Evolutionary conservation across 1,139 yeast species (phyloP).

Genomic region (Yamadazyma aaseri): DNA sequence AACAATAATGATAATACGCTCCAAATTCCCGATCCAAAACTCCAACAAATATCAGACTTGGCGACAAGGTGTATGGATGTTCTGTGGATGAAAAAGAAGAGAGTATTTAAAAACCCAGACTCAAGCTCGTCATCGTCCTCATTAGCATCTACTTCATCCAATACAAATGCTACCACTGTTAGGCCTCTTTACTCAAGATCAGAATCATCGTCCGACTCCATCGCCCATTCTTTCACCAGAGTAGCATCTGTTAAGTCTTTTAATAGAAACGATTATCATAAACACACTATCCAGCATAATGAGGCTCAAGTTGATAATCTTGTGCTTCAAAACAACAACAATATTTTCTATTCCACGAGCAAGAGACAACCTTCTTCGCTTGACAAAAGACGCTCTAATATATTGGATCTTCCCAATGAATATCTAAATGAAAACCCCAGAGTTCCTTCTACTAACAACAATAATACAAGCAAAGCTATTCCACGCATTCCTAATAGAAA

Average conservation of each 20-base stretch:
- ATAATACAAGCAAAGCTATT: not conserved
- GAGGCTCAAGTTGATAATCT: constrained; percentile 5
- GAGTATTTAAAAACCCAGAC: constrained; percentile 6
- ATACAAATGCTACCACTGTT: constrained; percentile 1
- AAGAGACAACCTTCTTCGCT: too few relatives aligned
- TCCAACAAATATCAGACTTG: constrained; percentile 51
- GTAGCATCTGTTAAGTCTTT: constrained; percentile 41
- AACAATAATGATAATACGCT: too few relatives aligned
- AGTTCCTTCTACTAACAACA: not conserved
- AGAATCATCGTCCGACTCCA: constrained; percentile 22
- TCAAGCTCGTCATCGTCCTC: constrained; percentile 10
- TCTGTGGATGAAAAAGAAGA: constrained; percentile 47
- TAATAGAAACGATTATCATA: constrained; percentile 36
- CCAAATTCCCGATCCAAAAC: too few relatives aligned
- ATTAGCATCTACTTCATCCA: constrained; percentile 13
- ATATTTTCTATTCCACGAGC: constrained; percentile 14
- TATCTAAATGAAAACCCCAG: constrained; percentile 26
- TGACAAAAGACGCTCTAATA: constrained; percentile 15
- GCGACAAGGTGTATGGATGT: constrained; percentile 63
- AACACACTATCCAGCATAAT: constrained; percentile 35
- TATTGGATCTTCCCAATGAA: constrained; percentile 37
- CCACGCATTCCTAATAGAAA: too few relatives aligned
- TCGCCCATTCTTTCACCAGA: constrained; percentile 28
- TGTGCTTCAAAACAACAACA: constrained; percentile 22
- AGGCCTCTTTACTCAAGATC: constrained; percentile 7